Conservation (phyloP, 202 grass and related monocot genomes). For the Setaria viridis region DNA sequence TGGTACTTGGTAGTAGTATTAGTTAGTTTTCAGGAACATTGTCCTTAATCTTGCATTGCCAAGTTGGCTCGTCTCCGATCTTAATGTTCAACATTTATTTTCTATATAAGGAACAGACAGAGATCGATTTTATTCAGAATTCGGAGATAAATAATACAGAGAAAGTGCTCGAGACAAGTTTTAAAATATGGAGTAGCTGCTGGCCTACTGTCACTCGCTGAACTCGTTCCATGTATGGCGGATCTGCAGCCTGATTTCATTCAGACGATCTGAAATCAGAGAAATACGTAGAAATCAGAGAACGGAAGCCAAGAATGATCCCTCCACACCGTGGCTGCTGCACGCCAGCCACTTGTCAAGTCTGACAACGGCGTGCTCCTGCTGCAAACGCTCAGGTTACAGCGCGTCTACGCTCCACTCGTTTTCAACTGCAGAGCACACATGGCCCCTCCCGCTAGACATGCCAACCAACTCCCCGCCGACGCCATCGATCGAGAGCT, state of each 20-base stretch:
- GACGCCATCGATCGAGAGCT: no score
- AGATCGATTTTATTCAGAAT: not conserved
- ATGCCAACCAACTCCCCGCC: not conserved
- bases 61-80: no score
- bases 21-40: no score
- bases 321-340: not conserved
- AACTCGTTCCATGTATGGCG: not conserved
- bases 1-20: no score
- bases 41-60: no score
- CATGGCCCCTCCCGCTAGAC: not conserved
- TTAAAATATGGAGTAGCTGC: not conserved
- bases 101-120: no score
- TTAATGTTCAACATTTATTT: no score
- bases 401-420: not conserved
- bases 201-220: not conserved
- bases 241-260: not conserved
- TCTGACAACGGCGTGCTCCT: not conserved
- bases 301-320: slow-evolving; percentile 41
- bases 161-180: not conserved
- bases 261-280: slow-evolving; percentile 4
- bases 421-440: slow-evolving; percentile 4
- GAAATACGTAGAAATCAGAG: not conserved
- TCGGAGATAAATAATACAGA: not conserved
- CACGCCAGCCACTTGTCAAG: not conserved
- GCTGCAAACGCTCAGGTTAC: not conserved